Percentiles rank a stretch among this genome's conserved stretches.
Conservation (phyloP, 2,329 filamentous ascomycete genomes). For the Diaporthe sp. region DNA sequence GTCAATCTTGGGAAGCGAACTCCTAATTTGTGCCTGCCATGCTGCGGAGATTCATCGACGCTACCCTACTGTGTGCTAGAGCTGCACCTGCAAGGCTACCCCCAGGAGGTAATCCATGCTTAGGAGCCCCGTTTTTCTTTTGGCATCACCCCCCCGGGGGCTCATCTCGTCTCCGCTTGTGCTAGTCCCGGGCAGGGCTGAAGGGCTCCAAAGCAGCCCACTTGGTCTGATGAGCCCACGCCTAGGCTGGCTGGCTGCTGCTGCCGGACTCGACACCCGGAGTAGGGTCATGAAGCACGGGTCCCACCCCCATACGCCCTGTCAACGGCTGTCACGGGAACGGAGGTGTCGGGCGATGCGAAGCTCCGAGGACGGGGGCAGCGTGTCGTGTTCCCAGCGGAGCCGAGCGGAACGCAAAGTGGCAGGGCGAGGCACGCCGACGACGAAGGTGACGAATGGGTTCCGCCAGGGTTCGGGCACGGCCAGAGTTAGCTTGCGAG, state of each 20-base stretch:
- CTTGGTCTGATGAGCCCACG: constrained; percentile 25
- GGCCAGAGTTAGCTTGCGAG: constrained; percentile 5
- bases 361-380: constrained; percentile 6
- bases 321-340: constrained; percentile 7
- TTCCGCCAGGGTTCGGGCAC: constrained; percentile 16
- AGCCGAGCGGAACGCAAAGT: not conserved
- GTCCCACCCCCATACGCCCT: not conserved
- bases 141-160: constrained; percentile 16
- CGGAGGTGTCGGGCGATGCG: constrained; percentile 15
- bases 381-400: constrained; percentile 9
- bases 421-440: constrained; percentile 9
- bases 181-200: constrained; percentile 24
- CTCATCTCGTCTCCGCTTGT: constrained; percentile 32
- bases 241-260: constrained; percentile 11
- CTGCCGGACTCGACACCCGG: not conserved
- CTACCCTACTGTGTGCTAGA: constrained; percentile 31
- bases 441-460: constrained; percentile 10
- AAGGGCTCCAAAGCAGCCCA: constrained; percentile 11
- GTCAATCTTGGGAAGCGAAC: constrained; percentile 35
- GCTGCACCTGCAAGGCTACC: constrained; percentile 29
- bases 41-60: constrained; percentile 34
- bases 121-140: constrained; percentile 28
- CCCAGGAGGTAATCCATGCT: constrained; percentile 27
- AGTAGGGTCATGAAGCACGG: not conserved
- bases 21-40: constrained; percentile 34